A percentile compares a stretch with the other conserved stretches of the same genome.
These are phyloP conservation scores for Geum urbanum DNA, from an alignment of 306 rosid species.

Conservation along the genomic window DNA sequence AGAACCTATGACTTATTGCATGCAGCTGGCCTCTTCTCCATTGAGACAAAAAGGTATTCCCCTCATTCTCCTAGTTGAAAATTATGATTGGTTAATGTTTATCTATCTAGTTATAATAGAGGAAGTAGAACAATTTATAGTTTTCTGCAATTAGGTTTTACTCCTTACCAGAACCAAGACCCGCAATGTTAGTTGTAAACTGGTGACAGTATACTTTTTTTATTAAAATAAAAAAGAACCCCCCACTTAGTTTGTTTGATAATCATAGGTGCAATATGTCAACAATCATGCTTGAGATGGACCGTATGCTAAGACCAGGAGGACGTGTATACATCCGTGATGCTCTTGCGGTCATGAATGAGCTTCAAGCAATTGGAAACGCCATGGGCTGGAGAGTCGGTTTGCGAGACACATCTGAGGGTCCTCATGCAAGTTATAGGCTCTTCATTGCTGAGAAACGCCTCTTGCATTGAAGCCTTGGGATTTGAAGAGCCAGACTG, in stretches of 20 bases:
- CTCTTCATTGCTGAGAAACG: slow-evolving; percentile 74
- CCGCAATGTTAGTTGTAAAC: neutral
- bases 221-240: neutral
- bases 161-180: neutral
- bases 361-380: slow-evolving; percentile 65
- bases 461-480: slow-evolving; percentile 49
- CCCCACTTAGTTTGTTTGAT: neutral
- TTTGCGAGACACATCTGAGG: slow-evolving; percentile 78
- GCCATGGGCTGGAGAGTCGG: slow-evolving; percentile 79
- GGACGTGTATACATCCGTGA: slow-evolving; percentile 82
- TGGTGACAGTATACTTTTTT: neutral
- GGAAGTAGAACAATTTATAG: neutral
- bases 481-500: neutral
- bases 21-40: slow-evolving; percentile 73
- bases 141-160: neutral
- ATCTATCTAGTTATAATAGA: neutral
- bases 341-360: slow-evolving; percentile 70
- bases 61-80: neutral
- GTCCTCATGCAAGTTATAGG: slow-evolving; percentile 84
- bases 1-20: slow-evolving; percentile 92
- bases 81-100: neutral
- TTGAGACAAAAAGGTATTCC: slow-evolving; percentile 76
- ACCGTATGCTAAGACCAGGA: slow-evolving; percentile 84
- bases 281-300: slow-evolving; percentile 97
- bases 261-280: slow-evolving; percentile 66